Conservation (phyloP, 768 basidiomycete species). For the Gloeopeniophorella convolvens region DNA sequence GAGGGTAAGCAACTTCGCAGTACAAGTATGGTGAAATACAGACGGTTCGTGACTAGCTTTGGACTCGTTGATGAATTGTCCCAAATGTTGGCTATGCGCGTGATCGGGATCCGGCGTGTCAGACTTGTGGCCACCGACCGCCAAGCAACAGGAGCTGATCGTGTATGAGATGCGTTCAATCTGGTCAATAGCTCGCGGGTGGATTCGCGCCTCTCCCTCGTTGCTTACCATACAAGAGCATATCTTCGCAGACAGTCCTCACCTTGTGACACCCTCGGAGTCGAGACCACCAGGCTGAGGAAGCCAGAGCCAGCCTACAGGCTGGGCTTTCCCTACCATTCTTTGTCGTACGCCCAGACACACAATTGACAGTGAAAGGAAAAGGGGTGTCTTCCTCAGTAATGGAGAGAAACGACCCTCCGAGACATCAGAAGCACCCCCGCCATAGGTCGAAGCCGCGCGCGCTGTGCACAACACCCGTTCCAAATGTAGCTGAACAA, state of each 20-base stretch:
- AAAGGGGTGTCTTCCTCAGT: too few species aligned
- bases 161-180: constrained; percentile 11
- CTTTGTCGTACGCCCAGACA: not conserved
- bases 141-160: constrained; percentile 9
- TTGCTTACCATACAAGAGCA: not conserved
- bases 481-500: too few species aligned
- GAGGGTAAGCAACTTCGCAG: too few species aligned
- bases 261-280: not conserved
- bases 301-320: not conserved
- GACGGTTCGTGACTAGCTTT: too few species aligned
- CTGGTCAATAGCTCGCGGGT: not conserved
- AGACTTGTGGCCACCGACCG: not conserved
- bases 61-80: too few species aligned
- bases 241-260: not conserved
- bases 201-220: not conserved
- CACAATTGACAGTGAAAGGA: constrained; percentile 1
- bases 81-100: too few species aligned
- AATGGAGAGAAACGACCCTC: too few species aligned
- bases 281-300: constrained; percentile 10
- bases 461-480: too few species aligned
- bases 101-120: constrained; percentile 8
- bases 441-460: too few species aligned
- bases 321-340: not conserved
- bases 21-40: too few species aligned
- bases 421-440: too few species aligned